A percentile compares a stretch with the other conserved stretches of the same genome.
phyloP scores from a whole-genome alignment of 169 alveolate genomes.

The Besnoitia besnoiti region DNA sequence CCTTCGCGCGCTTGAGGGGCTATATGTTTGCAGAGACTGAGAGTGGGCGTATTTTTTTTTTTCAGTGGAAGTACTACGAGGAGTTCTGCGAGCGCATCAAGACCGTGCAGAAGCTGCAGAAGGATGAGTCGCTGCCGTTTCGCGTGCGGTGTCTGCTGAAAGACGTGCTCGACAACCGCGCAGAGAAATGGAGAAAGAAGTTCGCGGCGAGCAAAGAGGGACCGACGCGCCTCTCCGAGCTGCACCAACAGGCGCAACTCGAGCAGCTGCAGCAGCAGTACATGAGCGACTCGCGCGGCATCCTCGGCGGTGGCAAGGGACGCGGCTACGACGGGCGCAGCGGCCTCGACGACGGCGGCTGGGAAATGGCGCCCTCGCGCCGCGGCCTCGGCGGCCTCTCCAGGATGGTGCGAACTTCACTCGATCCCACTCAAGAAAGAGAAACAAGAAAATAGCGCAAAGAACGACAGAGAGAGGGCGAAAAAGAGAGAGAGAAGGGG shows the following conservation, averaged over 20 bases:
- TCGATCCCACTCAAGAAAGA: too few relatives aligned
- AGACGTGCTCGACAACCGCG: slow-evolving; percentile 58
- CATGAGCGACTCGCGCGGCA: neutral
- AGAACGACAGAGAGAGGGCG: too few relatives aligned
- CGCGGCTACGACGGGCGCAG: neutral
- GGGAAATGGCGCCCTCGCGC: slow-evolving; percentile 46
- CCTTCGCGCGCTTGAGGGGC: neutral
- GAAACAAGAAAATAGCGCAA: too few relatives aligned
- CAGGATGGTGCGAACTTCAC: neutral
- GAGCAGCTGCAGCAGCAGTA: slow-evolving; percentile 25
- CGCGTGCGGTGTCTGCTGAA: slow-evolving; percentile 56
- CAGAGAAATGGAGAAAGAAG: slow-evolving; percentile 44
- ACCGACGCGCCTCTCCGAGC: slow-evolving; percentile 49
- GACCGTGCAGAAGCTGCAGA: slow-evolving; percentile 32
- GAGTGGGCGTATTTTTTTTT: too few relatives aligned
- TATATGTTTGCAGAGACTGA: too few relatives aligned
- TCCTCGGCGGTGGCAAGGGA: neutral
- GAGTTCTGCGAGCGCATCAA: slow-evolving; percentile 56
- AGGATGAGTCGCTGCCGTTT: slow-evolving; percentile 44
- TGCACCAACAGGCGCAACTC: slow-evolving; percentile 38
- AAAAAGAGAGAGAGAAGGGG: too few relatives aligned
- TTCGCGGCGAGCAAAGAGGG: slow-evolving; percentile 55
- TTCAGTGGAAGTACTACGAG: slow-evolving; percentile 60
- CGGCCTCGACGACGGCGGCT: slow-evolving; percentile 44
- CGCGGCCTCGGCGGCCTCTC: slow-evolving; percentile 19